Evolutionary conservation across 805 yeast species (phyloP).

Genomic region (Saccharomycopsis sp.): DNA sequence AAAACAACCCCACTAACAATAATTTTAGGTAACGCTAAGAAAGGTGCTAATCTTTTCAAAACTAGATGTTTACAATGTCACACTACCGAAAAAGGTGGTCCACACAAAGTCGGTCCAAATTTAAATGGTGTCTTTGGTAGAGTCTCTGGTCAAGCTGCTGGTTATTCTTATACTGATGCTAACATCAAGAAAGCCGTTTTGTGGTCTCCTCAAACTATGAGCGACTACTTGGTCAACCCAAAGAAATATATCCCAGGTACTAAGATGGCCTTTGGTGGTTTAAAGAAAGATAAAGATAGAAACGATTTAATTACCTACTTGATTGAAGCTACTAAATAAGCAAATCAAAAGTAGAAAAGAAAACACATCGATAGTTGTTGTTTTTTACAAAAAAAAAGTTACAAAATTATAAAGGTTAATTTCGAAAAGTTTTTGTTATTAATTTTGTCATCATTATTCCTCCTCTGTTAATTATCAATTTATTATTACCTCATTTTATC

Average conservation of each 20-base stretch:
- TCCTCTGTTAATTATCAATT: too few relatives aligned
- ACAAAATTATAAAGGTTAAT: too few relatives aligned
- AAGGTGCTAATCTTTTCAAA: slow-evolving; percentile 97
- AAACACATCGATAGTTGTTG: too few relatives aligned
- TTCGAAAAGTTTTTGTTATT: too few relatives aligned
- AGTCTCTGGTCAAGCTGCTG: slow-evolving; percentile 82
- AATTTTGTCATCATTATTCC: too few relatives aligned
- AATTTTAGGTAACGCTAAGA: slow-evolving; percentile 67
- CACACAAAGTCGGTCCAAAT: slow-evolving; percentile 99
- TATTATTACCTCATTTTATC: too few relatives aligned
- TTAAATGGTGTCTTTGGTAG: slow-evolving; percentile 93
- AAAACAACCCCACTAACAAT: too few relatives aligned
- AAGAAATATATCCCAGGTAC: slow-evolving; percentile 99
- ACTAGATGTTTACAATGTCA: slow-evolving; percentile 99
- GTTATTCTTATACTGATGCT: slow-evolving; percentile 96
- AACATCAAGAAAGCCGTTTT: slow-evolving; percentile 89
- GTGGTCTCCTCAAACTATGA: slow-evolving; percentile 83
- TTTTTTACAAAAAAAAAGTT: too few relatives aligned
- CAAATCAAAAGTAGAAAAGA: background rate
- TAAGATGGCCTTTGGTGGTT: slow-evolving; percentile 99
- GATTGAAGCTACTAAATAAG: slow-evolving; percentile 38
- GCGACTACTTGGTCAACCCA: slow-evolving; percentile 97
- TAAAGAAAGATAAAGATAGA: slow-evolving; percentile 98
- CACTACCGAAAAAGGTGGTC: slow-evolving; percentile 92
- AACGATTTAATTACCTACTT: slow-evolving; percentile 91